These are phyloP conservation scores for Brassica carinata DNA, from an alignment of 345 rosid genomes.

Conservation along the genomic window DNA sequence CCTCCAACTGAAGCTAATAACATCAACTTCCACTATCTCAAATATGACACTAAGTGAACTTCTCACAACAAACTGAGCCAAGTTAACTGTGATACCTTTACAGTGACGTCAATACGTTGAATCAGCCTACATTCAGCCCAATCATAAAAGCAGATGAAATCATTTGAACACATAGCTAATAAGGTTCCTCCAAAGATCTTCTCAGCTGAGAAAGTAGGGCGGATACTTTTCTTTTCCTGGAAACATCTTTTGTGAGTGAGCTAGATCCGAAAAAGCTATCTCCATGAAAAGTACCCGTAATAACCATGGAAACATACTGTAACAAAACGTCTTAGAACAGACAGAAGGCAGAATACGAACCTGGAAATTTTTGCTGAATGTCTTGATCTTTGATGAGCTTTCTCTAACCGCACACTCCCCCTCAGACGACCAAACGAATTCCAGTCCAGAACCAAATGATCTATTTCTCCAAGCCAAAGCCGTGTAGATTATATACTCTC, in stretches of 20 bases:
- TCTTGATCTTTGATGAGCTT: background rate
- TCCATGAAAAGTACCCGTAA: conserved; percentile 13
- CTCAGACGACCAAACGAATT: background rate
- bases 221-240: background rate
- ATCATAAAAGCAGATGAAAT: background rate
- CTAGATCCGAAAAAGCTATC: conserved; percentile 9
- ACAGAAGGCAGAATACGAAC: background rate
- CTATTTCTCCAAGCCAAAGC: conserved; percentile 3
- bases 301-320: background rate
- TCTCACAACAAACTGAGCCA: conserved; percentile 16
- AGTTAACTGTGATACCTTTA: conserved; percentile 61
- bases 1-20: conserved; percentile 8
- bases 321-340: background rate
- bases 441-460: conserved; percentile 2
- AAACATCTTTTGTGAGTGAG: conserved; percentile 13
- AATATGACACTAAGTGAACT: conserved; percentile 22
- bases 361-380: background rate
- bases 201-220: background rate
- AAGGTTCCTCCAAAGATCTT: background rate
- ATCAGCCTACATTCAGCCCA: background rate
- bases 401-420: conserved; percentile 1
- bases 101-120: conserved; percentile 63
- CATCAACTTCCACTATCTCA: background rate
- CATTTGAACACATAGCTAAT: background rate
- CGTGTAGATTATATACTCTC: background rate